A percentile compares a stretch with the other conserved stretches of the same genome.
Evolutionary conservation across 176 grass and related monocot genomes (phyloP).

Genomic region (Aegilops tauschii): DNA sequence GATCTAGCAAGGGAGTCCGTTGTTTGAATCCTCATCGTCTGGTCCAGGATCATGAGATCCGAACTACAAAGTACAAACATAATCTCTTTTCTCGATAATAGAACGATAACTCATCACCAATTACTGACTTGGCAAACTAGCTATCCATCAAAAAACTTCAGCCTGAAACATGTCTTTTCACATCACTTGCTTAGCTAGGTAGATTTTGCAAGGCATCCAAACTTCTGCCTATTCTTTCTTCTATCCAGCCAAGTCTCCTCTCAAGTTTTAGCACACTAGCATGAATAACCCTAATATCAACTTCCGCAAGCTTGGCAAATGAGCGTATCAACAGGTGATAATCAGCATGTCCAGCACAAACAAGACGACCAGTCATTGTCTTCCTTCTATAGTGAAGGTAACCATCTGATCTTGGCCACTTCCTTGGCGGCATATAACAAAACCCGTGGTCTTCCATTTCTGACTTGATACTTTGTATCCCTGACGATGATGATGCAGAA

Average conservation of each 20-base stretch:
- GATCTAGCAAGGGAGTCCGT: not conserved
- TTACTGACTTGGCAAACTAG: not conserved
- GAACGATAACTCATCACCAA: not conserved
- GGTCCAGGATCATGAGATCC: not conserved
- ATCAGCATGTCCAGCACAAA: slow-evolving; percentile 78
- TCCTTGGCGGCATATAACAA: slow-evolving; percentile 55
- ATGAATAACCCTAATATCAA: slow-evolving; percentile 73
- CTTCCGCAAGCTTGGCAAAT: slow-evolving; percentile 73
- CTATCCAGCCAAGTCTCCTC: slow-evolving; percentile 64
- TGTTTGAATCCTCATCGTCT: not conserved
- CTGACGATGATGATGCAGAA: slow-evolving; percentile 11
- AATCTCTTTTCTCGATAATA: not conserved
- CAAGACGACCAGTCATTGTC: slow-evolving; percentile 30
- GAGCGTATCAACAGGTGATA: slow-evolving; percentile 74
- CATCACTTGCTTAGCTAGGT: not conserved
- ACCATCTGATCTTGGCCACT: slow-evolving; percentile 38
- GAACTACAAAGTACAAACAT: not conserved
- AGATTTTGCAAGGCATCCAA: slow-evolving; percentile 35
- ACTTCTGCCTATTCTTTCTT: slow-evolving; percentile 41
- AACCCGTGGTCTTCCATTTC: slow-evolving; percentile 80
- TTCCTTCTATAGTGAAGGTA: slow-evolving; percentile 69
- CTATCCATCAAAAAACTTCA: slow-evolving; percentile 18
- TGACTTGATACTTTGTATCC: slow-evolving; percentile 54
- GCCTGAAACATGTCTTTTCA: not conserved
- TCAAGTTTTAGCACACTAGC: slow-evolving; percentile 61